Evolutionary conservation across 257 asterid genomes (phyloP), one percentile per base, ranked within the genome.

Genomic region (Jacaranda mimosifolia): DNA sequence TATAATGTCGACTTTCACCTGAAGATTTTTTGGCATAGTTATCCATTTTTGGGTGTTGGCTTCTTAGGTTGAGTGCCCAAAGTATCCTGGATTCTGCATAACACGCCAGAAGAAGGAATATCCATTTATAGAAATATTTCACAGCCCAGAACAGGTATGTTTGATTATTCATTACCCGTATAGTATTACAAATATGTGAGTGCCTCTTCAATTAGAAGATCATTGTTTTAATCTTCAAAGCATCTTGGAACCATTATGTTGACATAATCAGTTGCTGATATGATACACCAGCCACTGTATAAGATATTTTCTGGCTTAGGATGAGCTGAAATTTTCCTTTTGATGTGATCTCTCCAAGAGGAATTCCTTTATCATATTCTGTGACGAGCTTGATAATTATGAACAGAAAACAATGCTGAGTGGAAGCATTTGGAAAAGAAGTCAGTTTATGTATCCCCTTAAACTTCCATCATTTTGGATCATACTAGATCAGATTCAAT

Each of bases 61-160:
- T 68, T 55, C 70, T 75, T 83, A 92, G 99, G 97, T 95, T 64
- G 99, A 95, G 86, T 95, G 97, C 83, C 96, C 98, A 1, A 95
- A 88, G 81, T 95, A 89, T 82, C 99, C 99, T 40, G 98, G 98
- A 77, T 95, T 95, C 87, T 95, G 99, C 86, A 81, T 95, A 79
- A 84, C 99, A 9, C 92, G 96, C 67, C 97, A 91, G 84, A 86
- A 85, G 93, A 90, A 87, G 78, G 97, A 95, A 76, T 95, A 91
- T 79, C 98, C 99, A 15, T 93, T 95, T 69, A 78, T 93, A 13
- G 98, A 95, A 87, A 79, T 95, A 63, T 95, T 91, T 82, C 95
- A 93, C 85, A 90, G 90, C 85, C 97, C 97, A 68, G 91, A 90
- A 83, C 98, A 91, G 86, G 98, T 93, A 82, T 7, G 84, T 73